phyloP scores from a whole-genome alignment of 2,329 filamentous ascomycete genomes.

The Dactylonectria macrodidyma region DNA sequence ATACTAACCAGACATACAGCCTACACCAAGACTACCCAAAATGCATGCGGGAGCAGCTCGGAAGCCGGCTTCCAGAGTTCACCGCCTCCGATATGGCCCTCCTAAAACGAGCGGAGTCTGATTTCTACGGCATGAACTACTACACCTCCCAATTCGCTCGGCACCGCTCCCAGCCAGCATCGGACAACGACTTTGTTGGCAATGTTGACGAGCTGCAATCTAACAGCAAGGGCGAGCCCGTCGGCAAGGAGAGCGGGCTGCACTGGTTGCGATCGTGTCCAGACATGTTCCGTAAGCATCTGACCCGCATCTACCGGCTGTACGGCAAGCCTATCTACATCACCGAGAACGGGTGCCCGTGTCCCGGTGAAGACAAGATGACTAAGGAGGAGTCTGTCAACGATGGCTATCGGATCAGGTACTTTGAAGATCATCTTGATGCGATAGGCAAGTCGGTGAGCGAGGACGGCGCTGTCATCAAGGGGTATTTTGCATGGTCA shows the following conservation, averaged over 20 bases:
- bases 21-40: slow-evolving; percentile 52
- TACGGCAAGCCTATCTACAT: slow-evolving; percentile 38
- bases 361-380: slow-evolving; percentile 34
- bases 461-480: slow-evolving; percentile 28
- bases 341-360: slow-evolving; percentile 38
- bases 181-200: slow-evolving; percentile 26
- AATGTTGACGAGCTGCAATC: slow-evolving; percentile 33
- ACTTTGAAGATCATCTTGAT: slow-evolving; percentile 57
- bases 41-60: slow-evolving; percentile 55
- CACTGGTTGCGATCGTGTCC: slow-evolving; percentile 38
- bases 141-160: slow-evolving; percentile 38
- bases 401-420: slow-evolving; percentile 54
- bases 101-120: slow-evolving; percentile 42
- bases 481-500: slow-evolving; percentile 39
- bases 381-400: slow-evolving; percentile 51
- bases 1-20: slow-evolving; percentile 23
- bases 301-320: slow-evolving; percentile 24
- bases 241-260: slow-evolving; percentile 26
- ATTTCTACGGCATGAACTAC: slow-evolving; percentile 41
- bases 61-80: slow-evolving; percentile 50
- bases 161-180: not conserved
- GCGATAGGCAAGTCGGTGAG: slow-evolving; percentile 46
- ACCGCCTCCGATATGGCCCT: slow-evolving; percentile 46
- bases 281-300: slow-evolving; percentile 33
- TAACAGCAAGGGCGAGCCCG: slow-evolving; percentile 17